A percentile compares a stretch with the other conserved stretches of the same genome.
Evolutionary conservation across 768 basidiomycete genomes (phyloP).

Genomic region (Tulasnella sp.): DNA sequence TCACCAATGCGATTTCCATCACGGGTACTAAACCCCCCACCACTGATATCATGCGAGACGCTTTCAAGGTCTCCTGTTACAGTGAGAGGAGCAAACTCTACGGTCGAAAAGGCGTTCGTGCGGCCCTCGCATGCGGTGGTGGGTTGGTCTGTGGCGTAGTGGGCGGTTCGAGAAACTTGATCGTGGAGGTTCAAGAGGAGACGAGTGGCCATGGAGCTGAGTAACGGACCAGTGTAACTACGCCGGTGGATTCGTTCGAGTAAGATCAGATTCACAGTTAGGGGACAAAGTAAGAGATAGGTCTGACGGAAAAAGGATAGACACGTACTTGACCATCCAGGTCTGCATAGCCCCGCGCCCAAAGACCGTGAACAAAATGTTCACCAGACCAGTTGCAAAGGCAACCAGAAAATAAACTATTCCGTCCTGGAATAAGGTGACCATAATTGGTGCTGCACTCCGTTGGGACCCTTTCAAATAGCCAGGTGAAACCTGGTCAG

Average conservation of each 20-base stretch:
- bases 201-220: conserved; percentile 16
- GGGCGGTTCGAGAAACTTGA: neutral
- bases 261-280: neutral
- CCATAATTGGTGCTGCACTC: neutral
- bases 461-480: neutral
- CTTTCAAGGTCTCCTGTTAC: neutral
- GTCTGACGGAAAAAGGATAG: neutral
- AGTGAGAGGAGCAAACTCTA: neutral
- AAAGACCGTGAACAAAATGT: neutral
- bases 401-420: neutral
- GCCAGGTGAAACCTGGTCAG: too few species aligned
- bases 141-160: neutral
- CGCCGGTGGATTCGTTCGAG: neutral
- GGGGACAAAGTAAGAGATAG: neutral
- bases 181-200: neutral
- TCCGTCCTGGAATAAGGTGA: neutral
- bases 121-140: neutral
- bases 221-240: neutral
- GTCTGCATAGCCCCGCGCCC: neutral
- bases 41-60: neutral
- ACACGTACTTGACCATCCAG: neutral
- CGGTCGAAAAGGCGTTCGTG: neutral
- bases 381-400: neutral
- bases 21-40: neutral
- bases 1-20: neutral